Conservation (phyloP, 768 basidiomycete species). For the Lyophyllum semitale region DNA sequence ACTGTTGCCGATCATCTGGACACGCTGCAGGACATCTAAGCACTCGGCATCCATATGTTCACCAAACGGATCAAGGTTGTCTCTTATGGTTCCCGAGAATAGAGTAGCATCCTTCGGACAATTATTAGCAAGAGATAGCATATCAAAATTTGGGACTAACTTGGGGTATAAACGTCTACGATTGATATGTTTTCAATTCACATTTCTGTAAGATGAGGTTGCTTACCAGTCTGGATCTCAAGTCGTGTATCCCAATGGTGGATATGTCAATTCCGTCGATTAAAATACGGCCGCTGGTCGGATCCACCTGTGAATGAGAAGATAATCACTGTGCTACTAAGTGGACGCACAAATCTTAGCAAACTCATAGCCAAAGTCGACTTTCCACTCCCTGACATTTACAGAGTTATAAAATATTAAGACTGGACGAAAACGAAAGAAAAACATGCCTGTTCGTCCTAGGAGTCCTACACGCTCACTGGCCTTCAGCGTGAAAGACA, state of each 20-base stretch:
- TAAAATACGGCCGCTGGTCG: conserved; percentile 69
- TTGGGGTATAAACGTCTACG: conserved; percentile 82
- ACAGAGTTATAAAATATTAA: not conserved
- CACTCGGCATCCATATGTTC: conserved; percentile 83
- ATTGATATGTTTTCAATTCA: not conserved
- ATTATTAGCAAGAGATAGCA: not conserved
- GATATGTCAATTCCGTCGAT: conserved; percentile 91
- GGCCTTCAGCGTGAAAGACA: conserved; percentile 73
- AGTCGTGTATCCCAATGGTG: conserved; percentile 80
- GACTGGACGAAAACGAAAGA: not conserved
- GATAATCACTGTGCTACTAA: not conserved
- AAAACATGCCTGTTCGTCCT: conserved; percentile 66
- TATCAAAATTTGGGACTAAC: conserved; percentile 22
- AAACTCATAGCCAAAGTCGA: conserved; percentile 87
- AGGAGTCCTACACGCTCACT: conserved; percentile 79
- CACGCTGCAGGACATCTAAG: conserved; percentile 77
- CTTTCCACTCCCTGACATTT: conserved; percentile 76
- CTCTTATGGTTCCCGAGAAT: conserved; percentile 78
- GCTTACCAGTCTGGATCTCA: conserved; percentile 73
- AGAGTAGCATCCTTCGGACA: conserved; percentile 61
- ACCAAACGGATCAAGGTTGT: conserved; percentile 77
- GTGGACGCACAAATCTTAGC: conserved; percentile 66
- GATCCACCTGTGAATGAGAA: conserved; percentile 58
- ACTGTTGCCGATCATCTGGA: conserved; percentile 68
- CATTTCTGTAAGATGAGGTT: not conserved